Evolutionary conservation across 2,329 filamentous ascomycete genomes (phyloP).

Genomic region (Penicillium italicum): DNA sequence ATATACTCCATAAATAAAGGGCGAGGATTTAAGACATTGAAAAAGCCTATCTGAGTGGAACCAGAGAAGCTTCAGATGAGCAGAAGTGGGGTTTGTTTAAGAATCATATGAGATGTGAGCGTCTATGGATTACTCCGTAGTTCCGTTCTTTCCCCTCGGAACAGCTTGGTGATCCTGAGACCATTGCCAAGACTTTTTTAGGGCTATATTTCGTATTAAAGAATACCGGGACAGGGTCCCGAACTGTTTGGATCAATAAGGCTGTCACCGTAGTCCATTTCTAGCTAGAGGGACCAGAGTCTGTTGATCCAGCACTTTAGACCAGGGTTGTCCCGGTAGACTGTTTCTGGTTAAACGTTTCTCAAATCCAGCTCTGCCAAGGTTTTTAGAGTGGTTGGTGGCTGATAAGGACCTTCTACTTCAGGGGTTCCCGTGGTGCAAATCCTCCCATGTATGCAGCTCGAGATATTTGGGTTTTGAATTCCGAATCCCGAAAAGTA

Average conservation of each 20-base stretch:
- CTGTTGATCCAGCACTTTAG: constrained; percentile 1
- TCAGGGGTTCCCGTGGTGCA: not conserved
- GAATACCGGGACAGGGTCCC: not conserved
- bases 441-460: not conserved
- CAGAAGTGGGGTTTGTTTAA: not conserved
- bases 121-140: too few species aligned
- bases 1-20: too few species aligned
- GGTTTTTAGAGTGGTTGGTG: not conserved
- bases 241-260: constrained; percentile 8
- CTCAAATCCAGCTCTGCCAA: not conserved
- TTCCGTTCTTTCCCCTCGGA: too few species aligned
- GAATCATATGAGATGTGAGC: not conserved
- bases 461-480: not conserved
- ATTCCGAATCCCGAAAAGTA: not conserved
- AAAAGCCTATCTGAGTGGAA: not conserved
- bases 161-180: not conserved
- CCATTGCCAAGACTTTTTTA: not conserved
- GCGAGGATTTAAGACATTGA: not conserved
- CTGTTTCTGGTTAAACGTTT: not conserved
- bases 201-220: not conserved
- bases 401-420: not conserved
- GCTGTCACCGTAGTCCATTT: constrained; percentile 3
- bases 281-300: constrained; percentile 1
- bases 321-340: not conserved
- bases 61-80: not conserved